Percentiles rank a stretch among this genome's conserved stretches.
phyloP scores from a whole-genome alignment of 2,329 filamentous ascomycete genomes.

The Fusarium compactum region DNA sequence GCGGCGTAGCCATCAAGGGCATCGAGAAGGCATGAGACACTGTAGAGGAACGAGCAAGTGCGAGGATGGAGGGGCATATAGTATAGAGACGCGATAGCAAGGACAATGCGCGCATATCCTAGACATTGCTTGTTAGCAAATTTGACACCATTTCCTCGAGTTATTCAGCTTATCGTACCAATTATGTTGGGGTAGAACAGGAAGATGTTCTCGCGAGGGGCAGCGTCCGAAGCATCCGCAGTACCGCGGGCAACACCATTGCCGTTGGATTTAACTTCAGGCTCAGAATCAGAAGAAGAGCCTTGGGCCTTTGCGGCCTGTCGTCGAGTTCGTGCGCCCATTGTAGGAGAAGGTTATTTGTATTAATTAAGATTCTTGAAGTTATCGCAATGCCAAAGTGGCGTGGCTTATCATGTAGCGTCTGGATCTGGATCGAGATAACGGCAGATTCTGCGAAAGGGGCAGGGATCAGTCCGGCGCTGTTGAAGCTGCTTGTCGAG shows the following conservation, averaged over 20 bases:
- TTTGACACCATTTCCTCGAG: not conserved
- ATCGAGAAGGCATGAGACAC: slow-evolving; percentile 92
- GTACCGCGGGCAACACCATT: slow-evolving; percentile 58
- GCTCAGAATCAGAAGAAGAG: slow-evolving; percentile 49
- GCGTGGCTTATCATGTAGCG: slow-evolving; percentile 42
- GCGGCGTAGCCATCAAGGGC: slow-evolving; percentile 96
- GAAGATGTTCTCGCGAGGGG: slow-evolving; percentile 78
- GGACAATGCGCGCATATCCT: slow-evolving; percentile 83
- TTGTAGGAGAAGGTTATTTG: slow-evolving; percentile 39
- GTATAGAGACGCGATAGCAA: slow-evolving; percentile 92
- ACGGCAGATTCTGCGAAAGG: slow-evolving; percentile 41
- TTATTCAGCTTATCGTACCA: slow-evolving; percentile 62
- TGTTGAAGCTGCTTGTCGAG: slow-evolving; percentile 36
- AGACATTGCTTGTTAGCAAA: slow-evolving; percentile 32
- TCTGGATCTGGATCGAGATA: slow-evolving; percentile 37
- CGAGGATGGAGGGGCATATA: slow-evolving; percentile 99
- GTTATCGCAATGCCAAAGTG: slow-evolving; percentile 30
- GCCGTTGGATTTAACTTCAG: slow-evolving; percentile 52
- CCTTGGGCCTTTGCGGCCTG: slow-evolving; percentile 53
- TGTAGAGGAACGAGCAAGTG: slow-evolving; percentile 92
- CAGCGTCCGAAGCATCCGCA: slow-evolving; percentile 52
- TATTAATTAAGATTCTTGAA: slow-evolving; percentile 19
- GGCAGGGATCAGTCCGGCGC: slow-evolving; percentile 40
- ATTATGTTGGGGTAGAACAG: slow-evolving; percentile 86
- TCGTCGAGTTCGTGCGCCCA: slow-evolving; percentile 56